Percentiles rank a stretch among this genome's conserved stretches.
These are phyloP conservation scores for Mallotus repandus DNA, from an alignment of 441 rosid genomes.

Conservation along the genomic window DNA sequence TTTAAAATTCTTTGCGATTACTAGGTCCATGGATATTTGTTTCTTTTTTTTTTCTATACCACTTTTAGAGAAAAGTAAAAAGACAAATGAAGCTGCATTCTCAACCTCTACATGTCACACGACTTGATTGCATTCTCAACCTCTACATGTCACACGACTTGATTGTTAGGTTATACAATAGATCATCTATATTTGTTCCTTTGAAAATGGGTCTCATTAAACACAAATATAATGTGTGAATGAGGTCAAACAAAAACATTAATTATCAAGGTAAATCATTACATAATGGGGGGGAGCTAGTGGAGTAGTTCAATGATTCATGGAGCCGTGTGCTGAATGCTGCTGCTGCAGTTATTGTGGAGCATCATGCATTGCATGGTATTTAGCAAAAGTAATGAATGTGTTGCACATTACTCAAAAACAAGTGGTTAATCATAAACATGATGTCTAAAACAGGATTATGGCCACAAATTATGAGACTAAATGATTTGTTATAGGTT, in stretches of 20 bases:
- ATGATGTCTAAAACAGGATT: not conserved
- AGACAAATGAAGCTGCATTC: too few species aligned
- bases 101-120: too few species aligned
- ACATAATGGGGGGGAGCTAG: not conserved
- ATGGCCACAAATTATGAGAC: not conserved
- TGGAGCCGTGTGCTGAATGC: conserved; percentile 15
- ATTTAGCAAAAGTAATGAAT: not conserved
- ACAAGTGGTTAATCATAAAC: not conserved
- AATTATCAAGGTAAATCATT: not conserved
- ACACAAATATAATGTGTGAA: too few species aligned
- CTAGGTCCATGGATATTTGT: too few species aligned
- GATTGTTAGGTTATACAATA: too few species aligned
- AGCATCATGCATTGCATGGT: not conserved
- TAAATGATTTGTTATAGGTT: not conserved
- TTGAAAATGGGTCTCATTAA: too few species aligned
- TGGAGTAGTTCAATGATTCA: conserved; percentile 7
- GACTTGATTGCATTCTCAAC: too few species aligned
- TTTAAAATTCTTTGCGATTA: too few species aligned
- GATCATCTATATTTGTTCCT: too few species aligned
- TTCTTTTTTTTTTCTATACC: too few species aligned
- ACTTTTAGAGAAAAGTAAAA: too few species aligned
- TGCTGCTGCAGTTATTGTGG: not conserved
- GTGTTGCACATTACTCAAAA: not conserved
- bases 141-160: too few species aligned
- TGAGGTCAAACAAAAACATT: not conserved